Percentiles rank a stretch among this genome's conserved stretches.
phyloP scores from a whole-genome alignment of 345 rosid genomes.

The Aurinia saxatilis region DNA sequence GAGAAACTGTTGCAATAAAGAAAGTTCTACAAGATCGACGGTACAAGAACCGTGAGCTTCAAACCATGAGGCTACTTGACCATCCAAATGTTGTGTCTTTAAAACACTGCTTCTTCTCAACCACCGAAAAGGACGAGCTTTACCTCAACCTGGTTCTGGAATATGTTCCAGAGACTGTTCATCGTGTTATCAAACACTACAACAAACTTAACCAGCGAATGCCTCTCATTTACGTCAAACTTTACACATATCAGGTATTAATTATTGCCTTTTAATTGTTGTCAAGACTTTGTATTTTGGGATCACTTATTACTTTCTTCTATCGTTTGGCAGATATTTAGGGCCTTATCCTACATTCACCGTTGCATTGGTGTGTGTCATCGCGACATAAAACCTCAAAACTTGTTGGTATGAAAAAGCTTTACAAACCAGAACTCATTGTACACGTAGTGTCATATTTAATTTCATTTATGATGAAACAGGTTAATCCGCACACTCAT shows the following conservation, averaged over 20 bases:
- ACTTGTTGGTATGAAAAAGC: slow-evolving; percentile 62
- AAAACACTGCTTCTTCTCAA: slow-evolving; percentile 97
- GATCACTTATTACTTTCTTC: neutral
- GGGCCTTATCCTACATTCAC: slow-evolving; percentile 90
- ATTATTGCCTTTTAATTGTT: neutral
- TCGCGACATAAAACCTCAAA: slow-evolving; percentile 97
- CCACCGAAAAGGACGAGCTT: slow-evolving; percentile 91
- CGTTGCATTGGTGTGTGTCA: slow-evolving; percentile 84
- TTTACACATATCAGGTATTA: slow-evolving; percentile 82
- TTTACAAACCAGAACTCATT: neutral
- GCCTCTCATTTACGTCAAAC: slow-evolving; percentile 90
- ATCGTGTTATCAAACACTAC: slow-evolving; percentile 88
- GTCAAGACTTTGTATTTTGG: neutral
- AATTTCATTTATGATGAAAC: neutral
- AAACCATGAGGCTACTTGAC: slow-evolving; percentile 96
- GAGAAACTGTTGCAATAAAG: slow-evolving; percentile 96
- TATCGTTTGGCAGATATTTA: slow-evolving; percentile 62
- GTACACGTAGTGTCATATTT: too few relatives aligned
- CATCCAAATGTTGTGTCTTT: slow-evolving; percentile 84
- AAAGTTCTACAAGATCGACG: slow-evolving; percentile 96
- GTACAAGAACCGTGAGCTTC: slow-evolving; percentile 96
- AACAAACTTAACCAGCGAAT: slow-evolving; percentile 83
- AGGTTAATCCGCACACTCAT: slow-evolving; percentile 98
- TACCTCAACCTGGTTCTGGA: slow-evolving; percentile 96
- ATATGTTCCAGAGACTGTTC: slow-evolving; percentile 92